phyloP scores from a whole-genome alignment of 2,329 filamentous ascomycete genomes.

The Penicillium sp. region DNA sequence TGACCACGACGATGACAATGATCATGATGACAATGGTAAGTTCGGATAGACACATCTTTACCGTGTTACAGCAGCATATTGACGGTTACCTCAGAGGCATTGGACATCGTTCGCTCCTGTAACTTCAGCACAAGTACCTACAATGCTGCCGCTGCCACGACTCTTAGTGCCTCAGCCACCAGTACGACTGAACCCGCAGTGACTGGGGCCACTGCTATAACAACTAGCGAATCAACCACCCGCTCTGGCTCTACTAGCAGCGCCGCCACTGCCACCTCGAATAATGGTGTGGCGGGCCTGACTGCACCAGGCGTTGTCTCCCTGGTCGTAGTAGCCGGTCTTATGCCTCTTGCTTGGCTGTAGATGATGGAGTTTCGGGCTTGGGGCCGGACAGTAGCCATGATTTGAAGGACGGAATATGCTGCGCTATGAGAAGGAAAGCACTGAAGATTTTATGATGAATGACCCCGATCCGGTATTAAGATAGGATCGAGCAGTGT shows the following conservation, averaged over 20 bases:
- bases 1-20: conserved; percentile 21
- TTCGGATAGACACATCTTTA: background rate
- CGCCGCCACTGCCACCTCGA: conserved; percentile 14
- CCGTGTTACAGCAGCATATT: background rate
- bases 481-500: background rate
- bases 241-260: background rate
- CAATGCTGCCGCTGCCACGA: conserved; percentile 27
- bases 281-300: conserved; percentile 17
- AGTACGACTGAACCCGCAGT: conserved; percentile 2
- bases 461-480: background rate
- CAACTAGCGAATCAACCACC: background rate
- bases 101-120: conserved; percentile 35
- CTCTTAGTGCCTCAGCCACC: conserved; percentile 11
- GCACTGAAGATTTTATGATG: background rate
- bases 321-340: conserved; percentile 25
- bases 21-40: conserved; percentile 32
- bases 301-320: conserved; percentile 15
- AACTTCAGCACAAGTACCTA: conserved; percentile 32
- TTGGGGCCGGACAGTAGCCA: background rate
- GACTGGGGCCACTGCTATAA: conserved; percentile 4
- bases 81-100: conserved; percentile 28
- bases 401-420: conserved; percentile 1
- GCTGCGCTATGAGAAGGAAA: background rate
- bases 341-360: conserved; percentile 31
- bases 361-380: conserved; percentile 7